These are phyloP conservation scores for Penicillium nordicum DNA, from an alignment of 2,329 filamentous ascomycete genomes.

Conservation along the genomic window DNA sequence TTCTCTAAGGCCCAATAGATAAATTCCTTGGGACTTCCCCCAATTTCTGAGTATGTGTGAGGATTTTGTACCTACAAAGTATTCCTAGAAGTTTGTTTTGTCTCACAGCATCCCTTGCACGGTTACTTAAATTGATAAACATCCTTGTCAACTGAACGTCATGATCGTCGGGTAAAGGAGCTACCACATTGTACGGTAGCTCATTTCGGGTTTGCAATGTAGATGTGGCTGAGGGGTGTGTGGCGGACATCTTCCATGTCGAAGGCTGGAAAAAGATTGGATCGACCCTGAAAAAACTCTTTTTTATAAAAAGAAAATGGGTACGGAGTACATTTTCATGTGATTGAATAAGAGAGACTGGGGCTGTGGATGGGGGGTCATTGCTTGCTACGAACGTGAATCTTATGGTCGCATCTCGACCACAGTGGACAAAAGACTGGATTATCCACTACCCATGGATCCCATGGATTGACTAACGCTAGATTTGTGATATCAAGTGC, in stretches of 20 bases:
- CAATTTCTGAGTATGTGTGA: not conserved
- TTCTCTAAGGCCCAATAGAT: not conserved
- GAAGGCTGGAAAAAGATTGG: not conserved
- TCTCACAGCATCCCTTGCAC: not conserved
- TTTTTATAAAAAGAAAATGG: not conserved
- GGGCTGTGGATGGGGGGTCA: conserved; percentile 11
- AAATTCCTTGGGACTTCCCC: not conserved
- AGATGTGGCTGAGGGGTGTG: conserved; percentile 5
- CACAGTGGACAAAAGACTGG: conserved; percentile 12
- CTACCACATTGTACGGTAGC: not conserved
- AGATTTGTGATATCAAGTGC: not conserved
- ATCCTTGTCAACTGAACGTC: conserved; percentile 1
- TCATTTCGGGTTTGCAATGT: not conserved
- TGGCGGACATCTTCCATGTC: conserved; percentile 2
- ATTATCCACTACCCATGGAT: conserved; percentile 4
- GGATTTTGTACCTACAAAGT: not conserved
- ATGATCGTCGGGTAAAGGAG: conserved; percentile 4
- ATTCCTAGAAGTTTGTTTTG: not conserved
- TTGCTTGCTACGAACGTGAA: conserved; percentile 8
- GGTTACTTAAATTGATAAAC: not conserved
- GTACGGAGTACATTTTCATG: not conserved
- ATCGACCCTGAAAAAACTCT: too few relatives aligned
- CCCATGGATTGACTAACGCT: conserved; percentile 1
- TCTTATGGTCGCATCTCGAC: conserved; percentile 1
- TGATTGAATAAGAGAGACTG: not conserved